phyloP scores from a whole-genome alignment of 805 yeast genomes.

The Tetrapisispora nanseiensis region DNA sequence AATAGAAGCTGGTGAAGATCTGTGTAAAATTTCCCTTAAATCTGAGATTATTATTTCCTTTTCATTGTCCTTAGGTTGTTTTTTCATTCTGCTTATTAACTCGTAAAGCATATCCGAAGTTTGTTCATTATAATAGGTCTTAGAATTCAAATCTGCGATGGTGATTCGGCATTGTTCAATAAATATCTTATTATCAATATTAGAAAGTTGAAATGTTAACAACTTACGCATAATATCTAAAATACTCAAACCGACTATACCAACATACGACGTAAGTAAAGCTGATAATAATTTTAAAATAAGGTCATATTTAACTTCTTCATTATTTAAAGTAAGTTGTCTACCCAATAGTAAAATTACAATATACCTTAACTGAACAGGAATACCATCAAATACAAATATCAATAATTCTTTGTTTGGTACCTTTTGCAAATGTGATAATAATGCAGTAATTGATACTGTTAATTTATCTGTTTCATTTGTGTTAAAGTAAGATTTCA shows the following conservation, averaged over 20 bases:
- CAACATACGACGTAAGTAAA: conserved; percentile 64
- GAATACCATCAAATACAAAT: conserved; percentile 65
- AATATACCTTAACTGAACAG: conserved; percentile 65
- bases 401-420: conserved; percentile 41
- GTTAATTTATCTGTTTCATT: conserved; percentile 51
- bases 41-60: conserved; percentile 13
- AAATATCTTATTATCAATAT: conserved; percentile 22
- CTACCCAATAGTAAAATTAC: conserved; percentile 42
- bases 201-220: conserved; percentile 37
- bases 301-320: conserved; percentile 13
- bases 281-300: conserved; percentile 42
- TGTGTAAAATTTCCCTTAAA: conserved; percentile 14
- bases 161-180: conserved; percentile 42
- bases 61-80: conserved; percentile 9
- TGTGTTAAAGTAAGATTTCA: conserved; percentile 56
- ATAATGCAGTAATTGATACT: conserved; percentile 44
- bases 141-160: conserved; percentile 62
- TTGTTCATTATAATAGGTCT: conserved; percentile 80
- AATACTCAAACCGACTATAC: conserved; percentile 79
- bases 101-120: conserved; percentile 72
- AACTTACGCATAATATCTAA: conserved; percentile 63
- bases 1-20: conserved; percentile 17
- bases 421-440: conserved; percentile 33
- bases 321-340: conserved; percentile 17
- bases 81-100: conserved; percentile 36